phyloP scores from a whole-genome alignment of 2,329 filamentous ascomycete species.

The Aspergillus vadensis region DNA sequence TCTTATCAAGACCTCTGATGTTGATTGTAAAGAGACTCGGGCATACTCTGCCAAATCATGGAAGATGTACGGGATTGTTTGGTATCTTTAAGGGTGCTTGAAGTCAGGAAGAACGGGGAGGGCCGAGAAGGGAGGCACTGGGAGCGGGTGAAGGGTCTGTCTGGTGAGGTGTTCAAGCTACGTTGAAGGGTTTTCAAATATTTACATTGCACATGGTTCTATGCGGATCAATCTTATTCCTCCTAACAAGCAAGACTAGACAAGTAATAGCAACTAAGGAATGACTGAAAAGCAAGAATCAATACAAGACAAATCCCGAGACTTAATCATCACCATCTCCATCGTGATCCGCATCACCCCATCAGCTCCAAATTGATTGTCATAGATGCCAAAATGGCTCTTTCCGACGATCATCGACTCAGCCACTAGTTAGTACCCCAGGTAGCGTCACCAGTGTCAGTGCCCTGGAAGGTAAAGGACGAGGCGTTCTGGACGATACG shows the following conservation, averaged over 20 bases:
- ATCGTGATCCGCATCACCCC: not conserved
- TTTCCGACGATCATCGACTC: too few species aligned
- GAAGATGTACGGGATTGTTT: too few species aligned
- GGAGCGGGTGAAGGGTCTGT: too few species aligned
- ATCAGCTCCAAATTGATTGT: not conserved
- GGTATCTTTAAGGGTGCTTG: too few species aligned
- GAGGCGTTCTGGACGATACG: conserved; percentile 9
- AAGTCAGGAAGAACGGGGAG: too few species aligned
- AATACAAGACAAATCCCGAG: not conserved
- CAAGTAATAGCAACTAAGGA: not conserved
- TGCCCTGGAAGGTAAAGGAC: conserved; percentile 3
- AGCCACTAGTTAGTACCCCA: not conserved
- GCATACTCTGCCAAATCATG: too few species aligned
- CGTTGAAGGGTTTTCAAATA: too few species aligned
- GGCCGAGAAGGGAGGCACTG: too few species aligned
- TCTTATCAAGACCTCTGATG: too few species aligned
- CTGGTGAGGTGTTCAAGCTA: too few species aligned
- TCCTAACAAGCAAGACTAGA: not conserved
- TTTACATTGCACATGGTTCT: not conserved
- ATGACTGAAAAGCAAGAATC: not conserved
- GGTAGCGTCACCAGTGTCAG: not conserved
- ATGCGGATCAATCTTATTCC: not conserved
- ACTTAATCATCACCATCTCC: not conserved
- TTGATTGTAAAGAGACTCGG: too few species aligned
- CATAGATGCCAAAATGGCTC: not conserved